These are phyloP conservation scores for Penicillium steckii DNA, from an alignment of 495 filamentous ascomycete species.

Conservation along the genomic window DNA sequence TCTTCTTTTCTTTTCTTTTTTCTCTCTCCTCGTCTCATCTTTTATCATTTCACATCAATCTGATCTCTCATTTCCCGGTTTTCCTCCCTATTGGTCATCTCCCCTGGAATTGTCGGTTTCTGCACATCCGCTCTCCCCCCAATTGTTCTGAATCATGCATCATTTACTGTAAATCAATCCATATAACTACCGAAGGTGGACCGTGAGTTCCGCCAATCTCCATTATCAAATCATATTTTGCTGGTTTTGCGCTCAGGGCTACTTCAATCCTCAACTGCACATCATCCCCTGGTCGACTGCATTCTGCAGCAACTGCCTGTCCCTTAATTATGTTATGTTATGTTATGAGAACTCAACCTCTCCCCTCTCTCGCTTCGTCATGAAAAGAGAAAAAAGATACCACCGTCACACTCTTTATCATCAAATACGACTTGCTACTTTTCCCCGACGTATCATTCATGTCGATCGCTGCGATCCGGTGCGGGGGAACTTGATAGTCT, in stretches of 20 bases:
- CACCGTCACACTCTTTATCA: slow-evolving; percentile 15
- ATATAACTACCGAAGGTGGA: neutral
- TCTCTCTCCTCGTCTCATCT: neutral
- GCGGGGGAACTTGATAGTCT: slow-evolving; percentile 16
- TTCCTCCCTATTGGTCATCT: neutral
- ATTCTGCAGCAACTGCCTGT: neutral
- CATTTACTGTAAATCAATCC: no score
- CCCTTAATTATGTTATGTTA: neutral
- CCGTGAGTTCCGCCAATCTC: no score
- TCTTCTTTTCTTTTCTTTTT: neutral
- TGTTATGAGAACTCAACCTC: no score
- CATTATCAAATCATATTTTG: neutral
- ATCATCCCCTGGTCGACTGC: no score
- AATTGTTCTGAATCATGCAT: no score
- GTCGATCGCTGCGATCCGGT: slow-evolving; percentile 13
- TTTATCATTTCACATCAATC: neutral
- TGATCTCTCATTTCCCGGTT: neutral
- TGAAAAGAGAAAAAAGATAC: no score
- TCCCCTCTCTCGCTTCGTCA: no score
- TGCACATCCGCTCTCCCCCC: neutral
- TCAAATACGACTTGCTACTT: slow-evolving; percentile 9
- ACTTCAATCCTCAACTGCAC: neutral
- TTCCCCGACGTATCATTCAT: slow-evolving; percentile 15
- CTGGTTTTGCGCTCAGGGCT: neutral
- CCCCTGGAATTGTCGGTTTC: neutral